phyloP scores from a whole-genome alignment of 192 early-diverging fungal genomes.

The Diversispora epigaea region DNA sequence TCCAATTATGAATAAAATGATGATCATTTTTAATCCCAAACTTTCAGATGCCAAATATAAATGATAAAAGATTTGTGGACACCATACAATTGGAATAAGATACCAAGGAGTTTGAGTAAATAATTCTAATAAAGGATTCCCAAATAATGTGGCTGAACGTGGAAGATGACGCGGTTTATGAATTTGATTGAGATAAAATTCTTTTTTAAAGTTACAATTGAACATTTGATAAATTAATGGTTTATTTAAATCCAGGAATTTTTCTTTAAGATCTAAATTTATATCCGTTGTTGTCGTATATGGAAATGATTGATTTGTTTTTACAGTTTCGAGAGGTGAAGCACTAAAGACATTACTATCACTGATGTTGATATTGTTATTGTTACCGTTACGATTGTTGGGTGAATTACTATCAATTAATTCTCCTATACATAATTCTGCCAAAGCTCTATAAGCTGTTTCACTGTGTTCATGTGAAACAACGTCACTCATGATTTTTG shows the following conservation, averaged over 20 bases:
- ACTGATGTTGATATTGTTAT: background rate
- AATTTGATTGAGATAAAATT: constrained; percentile 86
- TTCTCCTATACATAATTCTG: constrained; percentile 77
- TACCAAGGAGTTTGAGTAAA: constrained; percentile 93
- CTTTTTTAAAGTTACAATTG: constrained; percentile 68
- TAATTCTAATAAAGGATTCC: constrained; percentile 70
- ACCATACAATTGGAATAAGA: constrained; percentile 84
- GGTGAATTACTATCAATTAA: constrained; percentile 9
- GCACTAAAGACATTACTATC: background rate
- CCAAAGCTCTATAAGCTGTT: constrained; percentile 83
- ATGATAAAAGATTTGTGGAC: constrained; percentile 67
- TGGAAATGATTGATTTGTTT: constrained; percentile 40
- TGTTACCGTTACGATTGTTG: background rate
- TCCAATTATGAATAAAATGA: constrained; percentile 62
- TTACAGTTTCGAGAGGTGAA: background rate
- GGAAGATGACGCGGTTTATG: constrained; percentile 84
- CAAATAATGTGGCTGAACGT: constrained; percentile 82
- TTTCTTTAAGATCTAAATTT: constrained; percentile 47
- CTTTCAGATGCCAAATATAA: constrained; percentile 39
- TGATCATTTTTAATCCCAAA: constrained; percentile 42
- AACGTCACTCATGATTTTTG: constrained; percentile 73
- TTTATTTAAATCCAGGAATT: constrained; percentile 79
- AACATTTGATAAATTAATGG: constrained; percentile 85
- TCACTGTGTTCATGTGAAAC: constrained; percentile 78
- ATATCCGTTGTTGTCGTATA: constrained; percentile 48